These are phyloP conservation scores for Leptoxyphium fumago DNA, from an alignment of 2,329 filamentous ascomycete genomes.

Conservation along the genomic window DNA sequence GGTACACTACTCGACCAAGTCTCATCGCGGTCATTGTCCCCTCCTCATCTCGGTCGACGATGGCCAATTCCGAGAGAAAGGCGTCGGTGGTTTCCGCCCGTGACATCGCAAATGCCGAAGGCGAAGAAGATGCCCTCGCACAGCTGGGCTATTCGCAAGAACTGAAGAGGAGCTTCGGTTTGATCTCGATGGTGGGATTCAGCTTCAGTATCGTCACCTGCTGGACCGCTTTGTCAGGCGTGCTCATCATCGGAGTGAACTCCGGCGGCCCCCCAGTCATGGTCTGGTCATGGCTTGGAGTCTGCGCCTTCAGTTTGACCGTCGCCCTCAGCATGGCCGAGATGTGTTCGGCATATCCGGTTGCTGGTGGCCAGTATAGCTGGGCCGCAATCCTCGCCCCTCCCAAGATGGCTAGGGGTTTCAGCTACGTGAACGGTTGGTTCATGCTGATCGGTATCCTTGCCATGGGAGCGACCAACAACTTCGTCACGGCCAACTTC, in stretches of 20 bases:
- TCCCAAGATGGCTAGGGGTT: constrained; percentile 14
- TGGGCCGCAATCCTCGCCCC: constrained; percentile 55
- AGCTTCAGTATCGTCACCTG: constrained; percentile 45
- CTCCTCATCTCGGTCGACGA: not conserved
- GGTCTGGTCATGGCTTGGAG: constrained; percentile 56
- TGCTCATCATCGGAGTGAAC: constrained; percentile 33
- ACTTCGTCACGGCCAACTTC: constrained; percentile 41
- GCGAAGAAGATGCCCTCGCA: not conserved
- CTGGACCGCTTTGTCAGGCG: constrained; percentile 41
- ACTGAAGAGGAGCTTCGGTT: constrained; percentile 40
- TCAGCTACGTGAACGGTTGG: constrained; percentile 27
- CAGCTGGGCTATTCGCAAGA: constrained; percentile 36
- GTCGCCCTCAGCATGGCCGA: constrained; percentile 57
- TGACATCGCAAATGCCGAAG: not conserved
- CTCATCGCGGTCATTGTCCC: too few species aligned
- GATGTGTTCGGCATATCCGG: constrained; percentile 60
- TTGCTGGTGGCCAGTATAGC: constrained; percentile 64
- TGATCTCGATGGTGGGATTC: constrained; percentile 45
- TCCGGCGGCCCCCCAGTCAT: constrained; percentile 54
- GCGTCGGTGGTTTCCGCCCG: not conserved
- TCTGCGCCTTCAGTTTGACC: constrained; percentile 53
- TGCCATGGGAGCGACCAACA: constrained; percentile 40
- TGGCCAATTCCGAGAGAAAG: not conserved
- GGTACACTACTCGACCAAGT: too few species aligned
- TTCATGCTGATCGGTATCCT: constrained; percentile 28